Evolutionary conservation across 176 grass and related monocot species (phyloP), one percentile per base, ranked within the genome.

Genomic region (Eragrostis curvula): DNA sequence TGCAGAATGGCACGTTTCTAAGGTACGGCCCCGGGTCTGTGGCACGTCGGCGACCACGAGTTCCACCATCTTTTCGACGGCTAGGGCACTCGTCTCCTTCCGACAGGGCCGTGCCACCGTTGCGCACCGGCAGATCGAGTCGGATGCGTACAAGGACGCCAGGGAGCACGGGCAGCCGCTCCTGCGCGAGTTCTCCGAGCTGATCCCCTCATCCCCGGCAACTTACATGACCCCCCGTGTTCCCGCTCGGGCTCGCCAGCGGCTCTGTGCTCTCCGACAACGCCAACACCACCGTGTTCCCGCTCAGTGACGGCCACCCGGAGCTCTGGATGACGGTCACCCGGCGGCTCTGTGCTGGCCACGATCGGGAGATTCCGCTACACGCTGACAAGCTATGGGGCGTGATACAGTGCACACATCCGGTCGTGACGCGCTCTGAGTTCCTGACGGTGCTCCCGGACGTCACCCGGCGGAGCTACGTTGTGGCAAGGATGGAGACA

Each of bases 141-240:
- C 67, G 82, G 91, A 90, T 75, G 91, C 91, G 8, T 90, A 71
- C 68, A 49, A 29, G n/a, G 68, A 43, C 2, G 44, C 68, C 13
- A 71, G 2, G 44, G 68, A 13, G 23, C 68, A 49, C 0, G 7
- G 68, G 4, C 21, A 43, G 1, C 67, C 85, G 18, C 59, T 90
- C 52, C 73, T 93, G 45, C 91, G 81, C 8, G 91, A 93, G 79
- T 93, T 88, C 75, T 93, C 91, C 28, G 81, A 93, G 67, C 67
- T 70, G 46, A 75, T 9, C 9, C 85, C 79, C 14, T 75, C 45
- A 8, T 10, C 50, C 79, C 74, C 1, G 74, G 73, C 3, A 84
- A 42, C 82, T 57, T 94, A 43, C 78, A 80, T 40, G 44, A 65
- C 9, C 43, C 44, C 25, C 8, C 50, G 9, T 10, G 6, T 3